These are phyloP conservation scores for Pyrrhoderma noxium DNA, from an alignment of 1,284 basidiomycete genomes.

Conservation along the genomic window DNA sequence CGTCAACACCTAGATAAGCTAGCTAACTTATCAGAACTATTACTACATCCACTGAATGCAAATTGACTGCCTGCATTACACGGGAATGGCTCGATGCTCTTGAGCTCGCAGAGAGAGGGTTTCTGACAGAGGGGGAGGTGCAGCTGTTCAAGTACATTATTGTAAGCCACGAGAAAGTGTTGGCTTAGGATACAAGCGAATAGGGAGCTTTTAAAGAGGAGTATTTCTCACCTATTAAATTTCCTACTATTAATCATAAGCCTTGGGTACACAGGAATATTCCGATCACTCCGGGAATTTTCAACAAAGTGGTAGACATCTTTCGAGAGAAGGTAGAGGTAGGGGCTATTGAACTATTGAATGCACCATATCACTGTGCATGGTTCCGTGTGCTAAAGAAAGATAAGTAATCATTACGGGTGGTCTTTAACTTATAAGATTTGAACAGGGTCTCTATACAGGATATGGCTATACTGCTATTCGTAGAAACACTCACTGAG, in stretches of 20 bases:
- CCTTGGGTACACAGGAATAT: constrained; percentile 33
- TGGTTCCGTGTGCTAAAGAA: constrained; percentile 38
- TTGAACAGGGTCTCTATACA: constrained; percentile 23
- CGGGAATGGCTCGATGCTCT: too few relatives aligned
- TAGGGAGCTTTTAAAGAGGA: constrained; percentile 28
- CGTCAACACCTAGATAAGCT: too few relatives aligned
- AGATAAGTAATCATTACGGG: constrained; percentile 22
- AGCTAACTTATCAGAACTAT: too few relatives aligned
- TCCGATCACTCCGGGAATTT: constrained; percentile 32
- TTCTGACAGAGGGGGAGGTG: too few relatives aligned
- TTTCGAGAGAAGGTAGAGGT: constrained; percentile 26
- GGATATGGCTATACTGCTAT: constrained; percentile 29
- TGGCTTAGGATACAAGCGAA: constrained; percentile 31
- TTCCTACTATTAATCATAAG: constrained; percentile 29
- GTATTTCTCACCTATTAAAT: constrained; percentile 32
- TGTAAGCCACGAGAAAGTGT: constrained; percentile 27
- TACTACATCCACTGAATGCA: too few relatives aligned
- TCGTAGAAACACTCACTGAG: constrained; percentile 31
- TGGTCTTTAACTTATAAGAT: constrained; percentile 27
- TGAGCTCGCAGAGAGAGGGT: too few relatives aligned
- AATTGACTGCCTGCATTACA: too few relatives aligned
- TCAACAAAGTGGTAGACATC: constrained; percentile 28
- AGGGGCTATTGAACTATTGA: constrained; percentile 27
- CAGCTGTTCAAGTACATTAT: too few relatives aligned
- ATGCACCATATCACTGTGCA: constrained; percentile 29